Conservation (phyloP, 2,329 filamentous ascomycete species). For the Fragosphaeria purpurea region DNA sequence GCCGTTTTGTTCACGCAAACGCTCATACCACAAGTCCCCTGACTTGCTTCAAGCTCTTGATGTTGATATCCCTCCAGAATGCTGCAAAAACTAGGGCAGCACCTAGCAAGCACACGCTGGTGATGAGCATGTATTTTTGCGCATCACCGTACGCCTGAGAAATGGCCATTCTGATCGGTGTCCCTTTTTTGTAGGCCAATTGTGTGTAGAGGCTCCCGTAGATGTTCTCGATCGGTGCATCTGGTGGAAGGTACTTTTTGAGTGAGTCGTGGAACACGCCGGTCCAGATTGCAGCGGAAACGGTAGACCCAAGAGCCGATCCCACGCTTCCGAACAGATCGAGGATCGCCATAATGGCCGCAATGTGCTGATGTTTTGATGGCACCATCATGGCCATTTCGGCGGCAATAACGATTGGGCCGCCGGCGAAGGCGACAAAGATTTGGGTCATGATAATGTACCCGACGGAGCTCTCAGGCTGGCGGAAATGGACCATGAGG, state of each 20-base stretch:
- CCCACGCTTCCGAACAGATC: neutral
- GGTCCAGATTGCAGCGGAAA: no score
- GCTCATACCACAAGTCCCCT: constrained; percentile 5
- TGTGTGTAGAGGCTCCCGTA: no score
- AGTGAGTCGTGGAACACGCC: no score
- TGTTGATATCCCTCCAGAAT: constrained; percentile 8
- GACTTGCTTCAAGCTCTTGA: constrained; percentile 5
- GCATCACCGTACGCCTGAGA: no score
- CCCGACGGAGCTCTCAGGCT: constrained; percentile 33
- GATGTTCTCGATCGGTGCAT: no score
- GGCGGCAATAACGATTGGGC: constrained; percentile 46
- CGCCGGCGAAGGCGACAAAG: constrained; percentile 40
- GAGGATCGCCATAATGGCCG: constrained; percentile 5
- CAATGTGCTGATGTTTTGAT: constrained; percentile 33
- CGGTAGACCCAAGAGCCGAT: no score
- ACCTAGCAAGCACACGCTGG: no score
- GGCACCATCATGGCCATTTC: constrained; percentile 52
- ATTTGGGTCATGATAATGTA: constrained; percentile 50
- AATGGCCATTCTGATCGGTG: constrained; percentile 16
- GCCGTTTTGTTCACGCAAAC: no score
- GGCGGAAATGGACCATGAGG: constrained; percentile 46
- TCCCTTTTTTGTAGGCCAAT: no score
- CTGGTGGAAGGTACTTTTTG: no score
- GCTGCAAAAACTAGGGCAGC: constrained; percentile 2
- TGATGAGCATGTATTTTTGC: no score